Conservation (phyloP, 2,329 filamentous ascomycete species). For the Sordariomycetes sp. region DNA sequence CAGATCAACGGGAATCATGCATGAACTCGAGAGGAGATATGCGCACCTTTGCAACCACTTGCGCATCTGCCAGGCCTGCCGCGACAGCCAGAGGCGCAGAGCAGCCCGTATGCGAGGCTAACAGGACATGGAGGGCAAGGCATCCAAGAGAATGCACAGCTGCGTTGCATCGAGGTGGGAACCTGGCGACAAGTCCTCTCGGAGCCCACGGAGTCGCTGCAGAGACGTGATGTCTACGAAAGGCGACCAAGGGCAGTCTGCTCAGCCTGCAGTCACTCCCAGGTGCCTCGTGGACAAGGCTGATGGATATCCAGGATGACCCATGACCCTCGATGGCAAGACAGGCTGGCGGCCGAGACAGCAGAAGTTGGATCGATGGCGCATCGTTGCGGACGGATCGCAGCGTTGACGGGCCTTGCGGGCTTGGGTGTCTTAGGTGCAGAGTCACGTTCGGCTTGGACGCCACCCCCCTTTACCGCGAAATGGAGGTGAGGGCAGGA, state of each 20-base stretch:
- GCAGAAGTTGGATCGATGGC: no score
- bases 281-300: slow-evolving; percentile 3
- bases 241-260: no score
- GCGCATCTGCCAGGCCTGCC: neutral
- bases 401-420: slow-evolving; percentile 17
- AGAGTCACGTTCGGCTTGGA: slow-evolving; percentile 24
- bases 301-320: slow-evolving; percentile 3
- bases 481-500: slow-evolving; percentile 6
- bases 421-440: slow-evolving; percentile 24
- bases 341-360: no score
- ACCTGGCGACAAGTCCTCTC: no score
- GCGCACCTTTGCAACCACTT: no score
- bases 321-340: slow-evolving; percentile 5
- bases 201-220: slow-evolving; percentile 1
- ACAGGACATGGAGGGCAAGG: slow-evolving; percentile 2
- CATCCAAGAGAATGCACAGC: slow-evolving; percentile 3
- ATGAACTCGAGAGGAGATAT: neutral
- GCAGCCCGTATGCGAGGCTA: slow-evolving; percentile 5
- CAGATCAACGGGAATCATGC: slow-evolving; percentile 1
- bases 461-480: slow-evolving; percentile 12
- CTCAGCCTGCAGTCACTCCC: slow-evolving; percentile 4
- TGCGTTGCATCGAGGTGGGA: no score
- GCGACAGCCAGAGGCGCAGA: slow-evolving; percentile 3
- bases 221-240: no score
- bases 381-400: no score